These are phyloP conservation scores for Oryza brachyantha DNA, from an alignment of 176 grass and related monocot species.

Conservation along the genomic window DNA sequence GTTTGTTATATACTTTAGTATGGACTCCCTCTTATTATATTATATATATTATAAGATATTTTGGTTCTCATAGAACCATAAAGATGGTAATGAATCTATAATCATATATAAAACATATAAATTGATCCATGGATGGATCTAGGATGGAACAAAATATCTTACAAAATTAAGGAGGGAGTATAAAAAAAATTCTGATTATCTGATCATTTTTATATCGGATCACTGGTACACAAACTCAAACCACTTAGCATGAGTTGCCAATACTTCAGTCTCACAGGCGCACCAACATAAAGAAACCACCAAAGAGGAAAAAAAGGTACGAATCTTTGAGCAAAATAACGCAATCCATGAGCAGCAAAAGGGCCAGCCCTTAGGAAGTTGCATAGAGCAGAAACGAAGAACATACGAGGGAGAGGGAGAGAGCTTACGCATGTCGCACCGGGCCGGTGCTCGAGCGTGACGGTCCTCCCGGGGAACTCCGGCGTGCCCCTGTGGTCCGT, in stretches of 20 bases:
- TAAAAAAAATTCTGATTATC: neutral
- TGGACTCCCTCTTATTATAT: too few species aligned
- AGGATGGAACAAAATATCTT: too few species aligned
- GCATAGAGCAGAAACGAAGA: neutral
- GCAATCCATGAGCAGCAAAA: too few species aligned
- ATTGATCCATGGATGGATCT: too few species aligned
- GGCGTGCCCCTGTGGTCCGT: constrained; percentile 91
- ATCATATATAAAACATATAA: too few species aligned
- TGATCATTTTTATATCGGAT: neutral
- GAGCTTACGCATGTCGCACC: constrained; percentile 64
- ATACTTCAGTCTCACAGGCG: neutral
- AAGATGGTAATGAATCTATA: too few species aligned
- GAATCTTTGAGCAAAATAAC: too few species aligned
- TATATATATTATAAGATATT: too few species aligned
- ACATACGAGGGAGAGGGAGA: neutral
- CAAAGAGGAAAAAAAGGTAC: too few species aligned
- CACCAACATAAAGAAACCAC: neutral
- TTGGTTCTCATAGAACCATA: too few species aligned
- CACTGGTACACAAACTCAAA: neutral
- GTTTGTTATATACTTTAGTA: too few species aligned
- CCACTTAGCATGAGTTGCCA: neutral
- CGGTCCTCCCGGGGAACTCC: constrained; percentile 80
- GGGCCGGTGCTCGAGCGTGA: constrained; percentile 62
- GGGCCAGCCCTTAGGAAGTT: neutral
- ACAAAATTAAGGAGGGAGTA: too few species aligned